phyloP scores from a whole-genome alignment of 768 basidiomycete species.

The Naganishia friedmannii region DNA sequence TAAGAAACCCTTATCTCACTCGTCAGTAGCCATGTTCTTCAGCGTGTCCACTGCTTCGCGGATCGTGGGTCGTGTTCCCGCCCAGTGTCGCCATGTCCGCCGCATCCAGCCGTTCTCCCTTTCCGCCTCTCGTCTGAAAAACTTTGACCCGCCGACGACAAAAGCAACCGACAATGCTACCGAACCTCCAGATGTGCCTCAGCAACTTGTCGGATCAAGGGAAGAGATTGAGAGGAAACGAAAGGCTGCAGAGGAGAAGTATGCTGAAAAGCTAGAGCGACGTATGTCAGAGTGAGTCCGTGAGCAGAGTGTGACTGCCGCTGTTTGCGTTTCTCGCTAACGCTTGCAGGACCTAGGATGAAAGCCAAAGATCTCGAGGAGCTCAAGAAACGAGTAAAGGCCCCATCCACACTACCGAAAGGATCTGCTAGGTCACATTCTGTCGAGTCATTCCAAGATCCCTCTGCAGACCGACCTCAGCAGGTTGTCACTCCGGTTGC shows the following conservation, averaged over 20 bases:
- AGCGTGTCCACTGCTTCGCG: background rate
- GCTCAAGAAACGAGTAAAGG: slow-evolving; percentile 49
- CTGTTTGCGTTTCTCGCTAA: background rate
- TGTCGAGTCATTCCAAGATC: background rate
- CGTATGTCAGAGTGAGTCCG: slow-evolving; percentile 64
- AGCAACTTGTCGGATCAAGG: slow-evolving; percentile 27
- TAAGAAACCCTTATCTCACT: background rate
- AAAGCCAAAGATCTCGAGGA: slow-evolving; percentile 52
- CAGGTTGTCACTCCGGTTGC: background rate
- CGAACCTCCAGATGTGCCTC: slow-evolving; percentile 20
- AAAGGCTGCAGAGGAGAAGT: slow-evolving; percentile 52
- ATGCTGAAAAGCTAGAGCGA: slow-evolving; percentile 67
- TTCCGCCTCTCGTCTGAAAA: background rate
- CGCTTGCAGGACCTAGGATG: slow-evolving; percentile 42
- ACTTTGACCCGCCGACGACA: background rate
- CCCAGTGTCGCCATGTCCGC: background rate
- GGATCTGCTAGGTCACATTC: slow-evolving; percentile 19
- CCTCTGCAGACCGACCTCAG: background rate
- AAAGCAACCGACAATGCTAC: background rate
- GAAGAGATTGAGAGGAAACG: slow-evolving; percentile 45
- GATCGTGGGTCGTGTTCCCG: background rate
- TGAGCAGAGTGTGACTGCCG: background rate
- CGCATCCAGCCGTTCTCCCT: background rate
- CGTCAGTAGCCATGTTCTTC: background rate
- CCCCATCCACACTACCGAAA: background rate